Evolutionary conservation across 164 flowering plant species (phyloP), one percentile per base, ranked within the genome.

Genomic region (Platanus orientalis): DNA sequence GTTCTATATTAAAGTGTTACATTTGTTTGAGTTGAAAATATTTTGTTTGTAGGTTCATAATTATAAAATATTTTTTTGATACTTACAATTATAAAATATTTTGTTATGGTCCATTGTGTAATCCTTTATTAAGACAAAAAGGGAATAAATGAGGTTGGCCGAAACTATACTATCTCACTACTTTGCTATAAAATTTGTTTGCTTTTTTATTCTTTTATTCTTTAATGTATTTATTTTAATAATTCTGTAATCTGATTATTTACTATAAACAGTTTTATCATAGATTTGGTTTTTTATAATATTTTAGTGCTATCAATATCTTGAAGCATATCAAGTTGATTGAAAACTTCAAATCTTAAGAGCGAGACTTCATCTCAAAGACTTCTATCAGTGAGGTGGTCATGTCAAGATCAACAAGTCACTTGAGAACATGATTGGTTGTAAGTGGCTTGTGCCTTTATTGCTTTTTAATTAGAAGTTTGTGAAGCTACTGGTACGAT

Each of bases 301-400:
- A 17, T 69, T 73, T 45, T 84, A 94, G 98, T 90, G 97, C 5
- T 82, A 79, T 71, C 78, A 91, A 7, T 91, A 94, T 65, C 27
- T 75, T 12, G 93, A 94, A 72, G 97, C 98, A 65, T 81, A 79
- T 74, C 82, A 83, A 67, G 86, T 82, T 75, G 70, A 94, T 70
- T 67, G 60, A 9, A 74, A 76, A 66, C 88, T 94, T 71, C 81
- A 76, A 58, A 79, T 45, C 1, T 47, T 79, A n/a, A 69, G 97
- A 94, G 85, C 66, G 82, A 61, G 86, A 80, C 20, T 78, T 79
- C 62, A 66, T 83, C 58, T 75, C 87, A 62, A 80, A 78, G 62
- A 71, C 69, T 32, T 34, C 76, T 58, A 57, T 48, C 11, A 60
- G 69, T 66, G 85, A 87, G 51, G 90, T 80, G 61, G 71, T 72